phyloP scores from a whole-genome alignment of 305 asterid species.

The Petunia hybrid region DNA sequence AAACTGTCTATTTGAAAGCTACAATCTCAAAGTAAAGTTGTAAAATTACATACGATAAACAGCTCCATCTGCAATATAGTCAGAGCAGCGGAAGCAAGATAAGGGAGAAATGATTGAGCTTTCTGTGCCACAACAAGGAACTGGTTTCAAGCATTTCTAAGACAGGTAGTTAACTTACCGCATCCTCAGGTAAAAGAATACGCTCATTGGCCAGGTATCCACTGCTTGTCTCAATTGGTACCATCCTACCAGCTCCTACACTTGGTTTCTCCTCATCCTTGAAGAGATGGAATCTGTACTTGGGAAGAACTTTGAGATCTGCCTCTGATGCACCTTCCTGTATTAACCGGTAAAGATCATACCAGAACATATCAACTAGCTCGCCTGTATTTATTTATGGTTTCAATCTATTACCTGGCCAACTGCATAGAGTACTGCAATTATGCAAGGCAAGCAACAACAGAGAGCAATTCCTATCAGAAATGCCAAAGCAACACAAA shows the following conservation, averaged over 20 bases:
- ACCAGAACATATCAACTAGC: not conserved
- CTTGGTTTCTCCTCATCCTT: constrained; percentile 65
- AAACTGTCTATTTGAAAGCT: not conserved
- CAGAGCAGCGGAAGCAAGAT: not conserved
- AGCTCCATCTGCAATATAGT: constrained; percentile 15
- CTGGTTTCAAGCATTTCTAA: not conserved
- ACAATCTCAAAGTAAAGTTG: not conserved
- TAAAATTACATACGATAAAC: not conserved
- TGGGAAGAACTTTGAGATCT: constrained; percentile 85
- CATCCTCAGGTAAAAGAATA: constrained; percentile 82
- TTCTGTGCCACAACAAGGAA: not conserved
- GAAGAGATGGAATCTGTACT: constrained; percentile 66
- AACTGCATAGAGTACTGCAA: constrained; percentile 93
- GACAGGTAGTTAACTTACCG: constrained; percentile 59
- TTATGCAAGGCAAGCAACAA: constrained; percentile 99
- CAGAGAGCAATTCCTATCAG: constrained; percentile 90
- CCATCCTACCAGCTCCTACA: constrained; percentile 76
- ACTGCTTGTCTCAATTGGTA: constrained; percentile 72
- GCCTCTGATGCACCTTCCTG: constrained; percentile 99
- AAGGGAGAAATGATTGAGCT: constrained; percentile 4
- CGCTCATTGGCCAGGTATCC: constrained; percentile 69
- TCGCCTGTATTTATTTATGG: not conserved
- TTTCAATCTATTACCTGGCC: constrained; percentile 69
- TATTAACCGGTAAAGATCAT: constrained; percentile 33
- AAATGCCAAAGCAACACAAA: constrained; percentile 91